phyloP scores from a whole-genome alignment of 805 yeast species.

The Pichia kluyveri region DNA sequence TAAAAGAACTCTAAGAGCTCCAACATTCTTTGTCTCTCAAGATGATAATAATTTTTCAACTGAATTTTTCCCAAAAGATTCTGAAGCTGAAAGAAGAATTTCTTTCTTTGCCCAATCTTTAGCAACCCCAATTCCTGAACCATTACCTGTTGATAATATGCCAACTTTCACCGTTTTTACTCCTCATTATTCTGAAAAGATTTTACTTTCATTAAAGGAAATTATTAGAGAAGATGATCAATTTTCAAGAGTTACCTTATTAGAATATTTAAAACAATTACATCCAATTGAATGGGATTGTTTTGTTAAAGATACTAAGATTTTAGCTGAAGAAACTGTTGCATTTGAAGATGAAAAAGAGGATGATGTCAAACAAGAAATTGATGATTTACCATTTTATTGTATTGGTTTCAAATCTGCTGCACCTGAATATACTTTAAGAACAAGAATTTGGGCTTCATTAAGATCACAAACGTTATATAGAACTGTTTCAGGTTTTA shows the following conservation, averaged over 20 bases:
- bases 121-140: constrained; percentile 98
- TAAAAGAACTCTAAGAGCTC: constrained; percentile 96
- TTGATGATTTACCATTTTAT: constrained; percentile 88
- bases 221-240: constrained; percentile 96
- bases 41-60: constrained; percentile 93
- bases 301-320: constrained; percentile 92
- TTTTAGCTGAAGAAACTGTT: constrained; percentile 90
- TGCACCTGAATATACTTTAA: constrained; percentile 90
- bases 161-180: constrained; percentile 96
- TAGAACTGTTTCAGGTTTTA: constrained; percentile 96
- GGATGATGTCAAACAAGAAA: constrained; percentile 63
- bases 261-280: constrained; percentile 89
- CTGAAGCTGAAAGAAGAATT: constrained; percentile 99
- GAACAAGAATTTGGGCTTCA: constrained; percentile 99
- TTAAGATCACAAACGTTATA: constrained; percentile 93
- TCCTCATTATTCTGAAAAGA: constrained; percentile 95
- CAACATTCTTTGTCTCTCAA: constrained; percentile 96
- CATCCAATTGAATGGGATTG: constrained; percentile 98
- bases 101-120: constrained; percentile 98
- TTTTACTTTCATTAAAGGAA: constrained; percentile 85
- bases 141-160: constrained; percentile 98
- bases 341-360: constrained; percentile 65
- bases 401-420: constrained; percentile 97
- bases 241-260: constrained; percentile 85
- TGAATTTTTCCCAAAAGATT: constrained; percentile 93